phyloP scores from a whole-genome alignment of 169 alveolate genomes.

The Plasmodium gonderi region DNA sequence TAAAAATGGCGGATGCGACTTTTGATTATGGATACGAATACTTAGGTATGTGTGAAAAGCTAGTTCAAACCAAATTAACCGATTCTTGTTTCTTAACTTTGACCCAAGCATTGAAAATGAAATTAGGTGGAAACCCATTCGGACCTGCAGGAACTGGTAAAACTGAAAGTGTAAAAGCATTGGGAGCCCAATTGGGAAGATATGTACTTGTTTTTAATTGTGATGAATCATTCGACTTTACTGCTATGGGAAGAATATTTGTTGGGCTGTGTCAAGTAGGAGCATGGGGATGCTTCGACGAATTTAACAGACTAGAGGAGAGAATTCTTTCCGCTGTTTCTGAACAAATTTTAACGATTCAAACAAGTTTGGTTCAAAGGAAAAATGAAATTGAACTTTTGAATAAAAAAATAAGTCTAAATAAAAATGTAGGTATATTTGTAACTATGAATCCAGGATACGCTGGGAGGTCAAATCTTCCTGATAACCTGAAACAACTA shows the following conservation, averaged over 20 bases:
- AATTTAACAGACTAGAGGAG: constrained; percentile 97
- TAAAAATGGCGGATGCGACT: constrained; percentile 94
- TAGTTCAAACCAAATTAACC: constrained; percentile 98
- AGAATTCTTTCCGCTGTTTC: constrained; percentile 96
- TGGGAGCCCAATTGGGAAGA: constrained; percentile 96
- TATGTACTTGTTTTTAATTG: constrained; percentile 98
- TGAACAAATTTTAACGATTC: constrained; percentile 94
- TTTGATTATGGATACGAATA: constrained; percentile 98
- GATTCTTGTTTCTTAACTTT: constrained; percentile 97
- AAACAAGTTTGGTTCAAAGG: constrained; percentile 92
- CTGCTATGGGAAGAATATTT: constrained; percentile 97
- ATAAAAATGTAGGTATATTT: constrained; percentile 95
- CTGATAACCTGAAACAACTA: constrained; percentile 95
- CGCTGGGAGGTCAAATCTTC: constrained; percentile 97
- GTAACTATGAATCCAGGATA: constrained; percentile 99
- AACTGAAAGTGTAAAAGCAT: constrained; percentile 99
- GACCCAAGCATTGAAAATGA: constrained; percentile 96
- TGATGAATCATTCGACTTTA: constrained; percentile 97
- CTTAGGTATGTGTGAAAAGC: constrained; percentile 95
- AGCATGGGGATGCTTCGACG: constrained; percentile 99
- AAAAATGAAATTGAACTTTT: constrained; percentile 87
- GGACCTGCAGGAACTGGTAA: constrained; percentile 99
- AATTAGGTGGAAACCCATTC: constrained; percentile 98
- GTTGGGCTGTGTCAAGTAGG: constrained; percentile 96
- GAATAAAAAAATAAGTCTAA: constrained; percentile 91